phyloP scores from a whole-genome alignment of 2,329 filamentous ascomycete species.

The Macrophomina pseudophaseolina region DNA sequence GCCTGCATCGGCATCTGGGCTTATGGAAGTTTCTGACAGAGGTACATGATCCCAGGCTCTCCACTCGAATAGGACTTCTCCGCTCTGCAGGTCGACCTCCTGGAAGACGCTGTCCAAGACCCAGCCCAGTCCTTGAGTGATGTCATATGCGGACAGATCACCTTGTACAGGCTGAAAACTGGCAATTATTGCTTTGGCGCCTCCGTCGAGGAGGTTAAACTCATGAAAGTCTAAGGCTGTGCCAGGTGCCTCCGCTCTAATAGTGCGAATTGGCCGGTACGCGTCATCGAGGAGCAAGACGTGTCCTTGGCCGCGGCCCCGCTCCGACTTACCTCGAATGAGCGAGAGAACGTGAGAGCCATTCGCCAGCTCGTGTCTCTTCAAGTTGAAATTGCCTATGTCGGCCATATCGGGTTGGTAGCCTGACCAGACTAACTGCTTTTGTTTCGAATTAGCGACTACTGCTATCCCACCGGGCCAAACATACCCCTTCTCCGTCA shows the following conservation, averaged over 20 bases:
- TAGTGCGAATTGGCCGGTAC: conserved; percentile 52
- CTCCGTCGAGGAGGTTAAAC: conserved; percentile 53
- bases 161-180: conserved; percentile 44
- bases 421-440: conserved; percentile 54
- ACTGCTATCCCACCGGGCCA: background rate
- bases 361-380: conserved; percentile 41
- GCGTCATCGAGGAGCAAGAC: conserved; percentile 58
- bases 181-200: conserved; percentile 47
- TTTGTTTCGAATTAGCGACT: background rate
- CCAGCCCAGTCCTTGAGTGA: conserved; percentile 40
- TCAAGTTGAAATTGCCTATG: background rate
- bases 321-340: conserved; percentile 58
- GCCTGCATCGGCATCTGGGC: background rate
- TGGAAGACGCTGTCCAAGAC: conserved; percentile 51
- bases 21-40: conserved; percentile 30
- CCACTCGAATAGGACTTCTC: conserved; percentile 62
- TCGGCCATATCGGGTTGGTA: conserved; percentile 56
- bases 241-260: conserved; percentile 42
- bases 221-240: conserved; percentile 55
- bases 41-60: conserved; percentile 60
- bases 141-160: conserved; percentile 45
- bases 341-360: conserved; percentile 57
- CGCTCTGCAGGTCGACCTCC: conserved; percentile 46
- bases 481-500: conserved; percentile 53
- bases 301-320: conserved; percentile 58